Percentiles rank a stretch among this genome's conserved stretches.
These are phyloP conservation scores for Beauveria brongniartii DNA, from an alignment of 2,329 filamentous ascomycete genomes.

Conservation along the genomic window DNA sequence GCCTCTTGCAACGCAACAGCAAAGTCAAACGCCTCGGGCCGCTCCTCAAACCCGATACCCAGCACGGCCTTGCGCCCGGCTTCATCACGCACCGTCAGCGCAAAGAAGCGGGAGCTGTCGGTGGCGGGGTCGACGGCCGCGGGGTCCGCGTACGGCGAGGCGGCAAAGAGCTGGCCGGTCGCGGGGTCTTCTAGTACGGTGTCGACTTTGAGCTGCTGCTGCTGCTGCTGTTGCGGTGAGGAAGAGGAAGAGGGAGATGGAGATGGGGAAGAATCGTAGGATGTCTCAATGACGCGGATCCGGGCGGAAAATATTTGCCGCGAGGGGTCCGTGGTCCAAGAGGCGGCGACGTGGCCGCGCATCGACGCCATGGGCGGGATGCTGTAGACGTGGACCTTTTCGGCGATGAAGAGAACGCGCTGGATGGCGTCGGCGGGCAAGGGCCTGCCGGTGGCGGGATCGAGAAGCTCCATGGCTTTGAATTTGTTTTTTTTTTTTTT, in stretches of 20 bases:
- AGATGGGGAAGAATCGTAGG: conserved; percentile 35
- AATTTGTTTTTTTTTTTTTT: background rate
- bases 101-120: conserved; percentile 79
- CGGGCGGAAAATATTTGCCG: conserved; percentile 81
- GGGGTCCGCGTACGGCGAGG: conserved; percentile 63
- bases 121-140: conserved; percentile 67
- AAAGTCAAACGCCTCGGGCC: conserved; percentile 81
- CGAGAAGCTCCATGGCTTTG: conserved; percentile 50
- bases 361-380: conserved; percentile 73
- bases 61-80: conserved; percentile 68
- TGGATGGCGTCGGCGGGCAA: conserved; percentile 73
- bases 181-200: conserved; percentile 70
- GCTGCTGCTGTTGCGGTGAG: conserved; percentile 39
- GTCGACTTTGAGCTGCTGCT: conserved; percentile 58
- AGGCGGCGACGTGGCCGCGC: conserved; percentile 68
- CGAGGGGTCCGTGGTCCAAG: conserved; percentile 65
- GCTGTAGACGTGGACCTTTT: conserved; percentile 74
- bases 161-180: conserved; percentile 71
- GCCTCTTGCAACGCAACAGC: conserved; percentile 72
- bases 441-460: conserved; percentile 61
- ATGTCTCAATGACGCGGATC: conserved; percentile 70
- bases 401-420: conserved; percentile 70
- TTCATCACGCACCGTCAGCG: conserved; percentile 68
- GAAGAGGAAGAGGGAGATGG: conserved; percentile 4
- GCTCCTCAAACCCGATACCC: conserved; percentile 81